Evolutionary conservation across 768 basidiomycete species (phyloP), one percentile per base, ranked within the genome.

Genomic region (Xanthoconium stramineum): DNA sequence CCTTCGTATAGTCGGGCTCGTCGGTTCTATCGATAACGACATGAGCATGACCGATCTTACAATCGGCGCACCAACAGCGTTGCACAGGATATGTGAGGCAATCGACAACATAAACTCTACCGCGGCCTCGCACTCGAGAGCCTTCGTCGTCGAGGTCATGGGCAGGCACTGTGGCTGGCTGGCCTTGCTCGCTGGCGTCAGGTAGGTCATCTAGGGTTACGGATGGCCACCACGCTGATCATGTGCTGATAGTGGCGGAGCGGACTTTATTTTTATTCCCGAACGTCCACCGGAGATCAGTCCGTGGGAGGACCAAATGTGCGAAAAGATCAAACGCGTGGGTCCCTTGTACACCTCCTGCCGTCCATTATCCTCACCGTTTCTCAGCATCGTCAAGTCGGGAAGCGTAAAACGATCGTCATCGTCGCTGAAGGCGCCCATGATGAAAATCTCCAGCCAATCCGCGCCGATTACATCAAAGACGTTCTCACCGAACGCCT

Each of bases 91-190:
- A 53, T 98, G 97, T 73, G 97, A 98, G 72, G 86, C 94, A 29
- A 91, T 99, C 71, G 97, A 99, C 69, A 96, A 94, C 61, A 98
- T 99, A 73, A 96, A 94, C 64, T 95, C 94, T 6, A 98, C 97
- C 9, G 97, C 97, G 8, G 83, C 82, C 60, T 96, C 93, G 53
- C 97, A 99, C 72, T 98, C 94, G 30, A 83, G 97, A 55, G 97
- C 97, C 0, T 99, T 99, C 71, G 95, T 99, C 40, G 80, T 99
- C 39, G 97, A 98, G 72, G 97, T 98, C 51, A 99, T 98, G 97
- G 97, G 97, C n/a, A 78, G 96, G 53, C 92, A 98, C 69, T 98
- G 97, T 72, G 97, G 97, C n/a, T 99, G 97, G 97, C 78, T 98
- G 17, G 94, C 97, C 3, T 78, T 98, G 24, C 80, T 94, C 65